Evolutionary conservation across 345 rosid species (phyloP).

Genomic region (Noccaea bulbosa): DNA sequence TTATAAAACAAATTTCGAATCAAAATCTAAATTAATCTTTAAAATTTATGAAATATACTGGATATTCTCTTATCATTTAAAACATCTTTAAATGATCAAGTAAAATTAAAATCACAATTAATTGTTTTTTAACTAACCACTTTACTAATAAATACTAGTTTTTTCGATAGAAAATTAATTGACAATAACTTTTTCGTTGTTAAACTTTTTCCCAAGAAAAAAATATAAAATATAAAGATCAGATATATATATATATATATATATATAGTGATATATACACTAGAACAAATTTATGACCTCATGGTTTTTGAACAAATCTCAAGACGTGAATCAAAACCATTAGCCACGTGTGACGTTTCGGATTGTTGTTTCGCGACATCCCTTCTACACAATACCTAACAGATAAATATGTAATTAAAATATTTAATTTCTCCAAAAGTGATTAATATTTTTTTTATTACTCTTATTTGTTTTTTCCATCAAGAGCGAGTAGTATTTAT

Average conservation of each 20-base stretch:
- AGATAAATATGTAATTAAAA: conserved; percentile 36
- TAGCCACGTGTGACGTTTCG: conserved; percentile 40
- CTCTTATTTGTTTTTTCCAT: not conserved
- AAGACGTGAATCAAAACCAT: conserved; percentile 16
- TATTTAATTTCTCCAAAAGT: conserved; percentile 1
- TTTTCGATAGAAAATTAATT: too few relatives aligned
- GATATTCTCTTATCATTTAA: too few relatives aligned
- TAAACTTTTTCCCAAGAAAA: too few relatives aligned
- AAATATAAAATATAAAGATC: not conserved
- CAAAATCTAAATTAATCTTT: too few relatives aligned
- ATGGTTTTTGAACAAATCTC: conserved; percentile 24
- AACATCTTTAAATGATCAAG: not conserved
- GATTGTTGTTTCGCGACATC: not conserved
- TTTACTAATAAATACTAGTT: too few relatives aligned
- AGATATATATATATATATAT: not conserved
- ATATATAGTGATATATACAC: conserved; percentile 13
- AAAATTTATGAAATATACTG: too few relatives aligned
- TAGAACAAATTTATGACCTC: conserved; percentile 31
- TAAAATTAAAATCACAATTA: not conserved
- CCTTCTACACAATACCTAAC: conserved; percentile 36
- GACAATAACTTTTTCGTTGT: too few relatives aligned
- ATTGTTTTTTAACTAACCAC: too few relatives aligned
- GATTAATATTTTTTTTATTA: not conserved
- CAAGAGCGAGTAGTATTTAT: not conserved
- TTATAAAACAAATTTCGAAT: not conserved